Base-by-base conservation (phyloP, 23 red algal genomes). In the Gracilaria domingensis region DNA sequence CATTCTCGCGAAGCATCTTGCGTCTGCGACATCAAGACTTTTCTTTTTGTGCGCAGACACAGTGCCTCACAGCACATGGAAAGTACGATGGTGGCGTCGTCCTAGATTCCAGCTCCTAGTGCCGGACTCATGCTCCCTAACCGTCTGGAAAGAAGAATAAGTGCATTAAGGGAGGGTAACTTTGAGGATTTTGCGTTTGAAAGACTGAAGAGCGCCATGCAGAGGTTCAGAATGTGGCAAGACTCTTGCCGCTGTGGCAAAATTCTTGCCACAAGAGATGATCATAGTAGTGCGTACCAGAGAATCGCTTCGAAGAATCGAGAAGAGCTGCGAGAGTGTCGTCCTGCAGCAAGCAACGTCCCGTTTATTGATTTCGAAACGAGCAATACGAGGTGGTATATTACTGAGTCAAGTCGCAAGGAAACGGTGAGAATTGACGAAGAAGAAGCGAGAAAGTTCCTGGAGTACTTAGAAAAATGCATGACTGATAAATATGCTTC, bases 141-240 rank as follows among this genome's bases (percentile, higher is more conserved):
- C 50, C 77, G 29, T 37, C 29, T 81, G 77, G 55, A 81, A 33
- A 58, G 59, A 81, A 58, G 77, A n/a, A 58, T 81, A 54, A 33
- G 8, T 48, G 21, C 77, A 17, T 58, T 58, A 49, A 50, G 77
- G 77, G 59, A 81, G 45, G 77, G 35, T 35, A 81, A 81, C 34
- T 81, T 81, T 49, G 77, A 81, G 50, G 77, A 81, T 34, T 81
- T 81, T 35, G 77, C 77, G 30, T 81, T 81, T 57, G 38, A 81
- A 16, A 38, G 38, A 81, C 49, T 25, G 77, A 50, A 81, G 77
- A 49, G 50, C 77, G 77, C 49, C 77, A 26, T 25, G 38, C 20
- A 32, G 77, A 58, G 77, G 35, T 81, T 81, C 77, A 81, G 77
- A 17, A 49, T 49, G 50, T 58, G 34, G 48, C 77, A 35, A 53